These are phyloP conservation scores for Botrytis sinoallii DNA, from an alignment of 2,329 filamentous ascomycete genomes.

Conservation along the genomic window DNA sequence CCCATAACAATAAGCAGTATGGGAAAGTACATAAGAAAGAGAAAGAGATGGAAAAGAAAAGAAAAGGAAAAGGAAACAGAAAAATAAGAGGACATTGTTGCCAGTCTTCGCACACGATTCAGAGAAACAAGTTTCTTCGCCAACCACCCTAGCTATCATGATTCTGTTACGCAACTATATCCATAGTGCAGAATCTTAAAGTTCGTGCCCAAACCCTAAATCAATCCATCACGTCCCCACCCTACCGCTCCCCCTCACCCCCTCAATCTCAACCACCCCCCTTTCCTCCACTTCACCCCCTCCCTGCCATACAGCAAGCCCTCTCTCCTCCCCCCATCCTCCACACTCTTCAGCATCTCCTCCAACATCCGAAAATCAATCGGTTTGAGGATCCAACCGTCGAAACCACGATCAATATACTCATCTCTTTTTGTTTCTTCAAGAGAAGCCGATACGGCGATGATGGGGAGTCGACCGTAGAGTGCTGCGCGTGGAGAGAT, in stretches of 20 bases:
- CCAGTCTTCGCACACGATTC: neutral
- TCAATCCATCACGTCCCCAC: slow-evolving; percentile 44
- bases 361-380: slow-evolving; percentile 76
- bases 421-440: slow-evolving; percentile 60
- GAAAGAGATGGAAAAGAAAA: neutral
- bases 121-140: neutral
- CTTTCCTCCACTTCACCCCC: slow-evolving; percentile 65
- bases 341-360: slow-evolving; percentile 66
- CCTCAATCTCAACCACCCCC: slow-evolving; percentile 69
- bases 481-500: slow-evolving; percentile 45
- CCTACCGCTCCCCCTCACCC: slow-evolving; percentile 68
- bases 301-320: slow-evolving; percentile 66
- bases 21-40: neutral
- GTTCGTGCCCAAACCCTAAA: too few species aligned
- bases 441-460: slow-evolving; percentile 77
- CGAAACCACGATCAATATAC: slow-evolving; percentile 78
- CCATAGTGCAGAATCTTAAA: too few species aligned
- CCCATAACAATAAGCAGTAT: neutral
- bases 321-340: slow-evolving; percentile 56
- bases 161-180: neutral
- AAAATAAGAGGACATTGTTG: neutral
- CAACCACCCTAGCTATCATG: too few species aligned
- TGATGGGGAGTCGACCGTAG: slow-evolving; percentile 72
- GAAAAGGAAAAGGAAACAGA: neutral
- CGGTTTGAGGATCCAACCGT: slow-evolving; percentile 88